Conservation (phyloP, 331 rosid genomes). For the Malus hybrid region DNA sequence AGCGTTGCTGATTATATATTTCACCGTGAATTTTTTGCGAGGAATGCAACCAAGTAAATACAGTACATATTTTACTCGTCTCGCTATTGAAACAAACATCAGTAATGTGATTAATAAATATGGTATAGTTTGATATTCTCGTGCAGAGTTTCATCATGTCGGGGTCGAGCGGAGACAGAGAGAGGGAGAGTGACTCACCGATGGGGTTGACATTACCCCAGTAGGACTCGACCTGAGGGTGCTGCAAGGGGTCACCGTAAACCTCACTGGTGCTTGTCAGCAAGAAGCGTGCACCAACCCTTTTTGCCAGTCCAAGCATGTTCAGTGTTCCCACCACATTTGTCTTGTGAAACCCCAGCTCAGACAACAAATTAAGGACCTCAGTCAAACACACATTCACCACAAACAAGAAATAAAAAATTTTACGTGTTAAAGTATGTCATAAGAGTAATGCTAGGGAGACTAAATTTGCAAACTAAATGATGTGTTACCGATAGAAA, state of each 20-base stretch:
- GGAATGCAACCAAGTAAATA: no score
- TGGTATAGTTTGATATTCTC: background rate
- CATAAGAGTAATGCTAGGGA: no score
- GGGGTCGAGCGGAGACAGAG: background rate
- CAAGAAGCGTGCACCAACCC: constrained; percentile 79
- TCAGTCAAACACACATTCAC: background rate
- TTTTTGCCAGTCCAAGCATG: constrained; percentile 89
- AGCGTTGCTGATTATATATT: background rate
- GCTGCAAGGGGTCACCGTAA: constrained; percentile 91
- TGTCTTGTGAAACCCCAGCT: constrained; percentile 57
- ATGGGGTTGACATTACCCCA: constrained; percentile 99
- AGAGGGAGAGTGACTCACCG: constrained; percentile 29
- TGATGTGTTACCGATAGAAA: no score
- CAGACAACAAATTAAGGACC: constrained; percentile 43
- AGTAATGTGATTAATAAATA: background rate
- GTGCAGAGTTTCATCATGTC: background rate
- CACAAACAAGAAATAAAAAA: no score
- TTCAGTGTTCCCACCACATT: constrained; percentile 94
- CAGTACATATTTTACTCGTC: no score
- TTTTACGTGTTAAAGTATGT: no score
- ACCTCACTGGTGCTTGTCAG: constrained; percentile 96
- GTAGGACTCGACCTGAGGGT: constrained; percentile 83
- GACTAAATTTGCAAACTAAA: no score
- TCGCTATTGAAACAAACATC: no score
- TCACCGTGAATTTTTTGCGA: no score